Evolutionary conservation across 2,329 filamentous ascomycete species (phyloP), one percentile per base, ranked within the genome.

Genomic region (Orbilia brochopaga): DNA sequence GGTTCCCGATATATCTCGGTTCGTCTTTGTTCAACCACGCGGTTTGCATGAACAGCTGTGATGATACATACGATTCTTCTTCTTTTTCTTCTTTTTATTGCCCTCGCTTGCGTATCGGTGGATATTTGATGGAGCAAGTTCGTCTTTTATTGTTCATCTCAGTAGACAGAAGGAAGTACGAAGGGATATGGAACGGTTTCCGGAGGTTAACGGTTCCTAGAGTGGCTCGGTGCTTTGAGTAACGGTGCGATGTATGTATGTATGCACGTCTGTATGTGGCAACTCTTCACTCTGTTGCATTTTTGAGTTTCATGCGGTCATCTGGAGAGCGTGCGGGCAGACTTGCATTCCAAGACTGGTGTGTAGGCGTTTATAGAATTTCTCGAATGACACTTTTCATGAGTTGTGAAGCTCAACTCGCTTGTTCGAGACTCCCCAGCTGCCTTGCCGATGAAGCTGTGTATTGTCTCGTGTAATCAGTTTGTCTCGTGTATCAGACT

Each of bases 171-270:
- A n/a, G n/a, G n/a, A 52, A 44, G n/a, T 10, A 30, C 32, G 50
- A n/a, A 35, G 48, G 23, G 35, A 53, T 37, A 44, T 27, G 46
- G 46, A 59, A 48, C 27, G 37, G 11, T 42, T 42, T 48, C 19
- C 19, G 19, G 19, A 11, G 2, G 44, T 19, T 4, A 48, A 23
- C 8, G 2, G n/a, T 48, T 48, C 44, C 44, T 8, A 17, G 11
- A 21, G 19, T 8, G n/a, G 44, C 21, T 48, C 44, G 5, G 8
- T 48, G 44, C 19, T 48, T 48, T 21, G 44, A 19, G 40, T 60
- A 55, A 65, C 23, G 60, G 67, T 60, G 67, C 67, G 60, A 72
- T 53, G 48, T 56, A 30, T 52, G 11, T 60, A 55, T 11, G 40
- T 42, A 52, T 23, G 30, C 5, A 54, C 24, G 46, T 24, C 19